A percentile compares a stretch with the other conserved stretches of the same genome.
These are phyloP conservation scores for Alternaria triticina DNA, from an alignment of 2,329 filamentous ascomycete genomes.

Conservation along the genomic window DNA sequence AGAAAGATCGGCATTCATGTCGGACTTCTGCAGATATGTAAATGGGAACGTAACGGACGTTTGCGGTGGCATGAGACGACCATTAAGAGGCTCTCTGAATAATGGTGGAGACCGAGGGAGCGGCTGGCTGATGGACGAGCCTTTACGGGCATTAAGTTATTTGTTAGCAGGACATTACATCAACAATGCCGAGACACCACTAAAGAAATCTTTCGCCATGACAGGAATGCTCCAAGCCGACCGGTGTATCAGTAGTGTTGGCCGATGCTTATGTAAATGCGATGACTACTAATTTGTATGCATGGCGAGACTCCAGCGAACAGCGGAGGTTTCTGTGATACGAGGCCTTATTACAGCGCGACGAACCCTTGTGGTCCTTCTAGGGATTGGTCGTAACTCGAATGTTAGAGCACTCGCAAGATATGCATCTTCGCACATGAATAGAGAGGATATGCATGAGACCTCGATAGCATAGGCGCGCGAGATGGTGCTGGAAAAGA, in stretches of 20 bases:
- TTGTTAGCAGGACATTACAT: neutral
- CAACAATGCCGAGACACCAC: neutral
- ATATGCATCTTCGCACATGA: too few species aligned
- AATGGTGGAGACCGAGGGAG: neutral
- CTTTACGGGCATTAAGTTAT: neutral
- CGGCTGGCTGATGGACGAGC: neutral
- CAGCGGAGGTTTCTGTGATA: neutral
- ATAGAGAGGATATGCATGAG: neutral
- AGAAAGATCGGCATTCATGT: neutral
- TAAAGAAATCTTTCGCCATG: neutral
- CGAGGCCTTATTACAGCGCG: neutral
- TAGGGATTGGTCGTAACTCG: neutral
- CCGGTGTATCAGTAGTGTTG: too few species aligned
- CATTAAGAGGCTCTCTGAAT: neutral
- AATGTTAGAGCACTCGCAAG: neutral
- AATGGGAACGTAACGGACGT: neutral
- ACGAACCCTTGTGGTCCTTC: too few species aligned
- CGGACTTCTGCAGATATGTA: too few species aligned
- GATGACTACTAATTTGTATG: too few species aligned
- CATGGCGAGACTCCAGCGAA: neutral
- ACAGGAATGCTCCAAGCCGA: neutral
- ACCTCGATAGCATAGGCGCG: neutral
- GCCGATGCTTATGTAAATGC: neutral
- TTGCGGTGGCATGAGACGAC: neutral
- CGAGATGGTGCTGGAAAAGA: neutral